Conservation (phyloP, 495 filamentous ascomycete genomes). For the Astrocystis sublimbata region DNA sequence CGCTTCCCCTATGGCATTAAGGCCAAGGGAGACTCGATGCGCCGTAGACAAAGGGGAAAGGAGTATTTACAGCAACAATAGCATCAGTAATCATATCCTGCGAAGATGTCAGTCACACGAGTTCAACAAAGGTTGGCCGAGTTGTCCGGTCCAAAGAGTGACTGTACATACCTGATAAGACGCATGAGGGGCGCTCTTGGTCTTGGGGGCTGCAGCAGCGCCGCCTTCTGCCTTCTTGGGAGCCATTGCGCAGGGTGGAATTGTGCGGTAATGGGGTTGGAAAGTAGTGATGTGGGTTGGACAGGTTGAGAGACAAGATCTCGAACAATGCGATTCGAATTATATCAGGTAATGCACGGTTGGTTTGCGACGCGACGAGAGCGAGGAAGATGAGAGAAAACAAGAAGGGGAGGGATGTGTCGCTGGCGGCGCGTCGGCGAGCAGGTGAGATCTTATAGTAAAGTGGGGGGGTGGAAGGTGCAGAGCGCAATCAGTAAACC, state of each 20-base stretch:
- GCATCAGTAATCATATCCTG: conserved; percentile 70
- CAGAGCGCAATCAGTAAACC: conserved; percentile 39
- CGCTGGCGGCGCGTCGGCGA: conserved; percentile 43
- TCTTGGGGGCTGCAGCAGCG: conserved; percentile 44
- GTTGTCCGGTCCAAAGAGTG: conserved; percentile 17
- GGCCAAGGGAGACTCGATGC: conserved; percentile 24
- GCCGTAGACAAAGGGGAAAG: conserved; percentile 44
- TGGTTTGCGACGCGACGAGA: conserved; percentile 13
- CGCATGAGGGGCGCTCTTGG: conserved; percentile 58
- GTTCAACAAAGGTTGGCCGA: conserved; percentile 23
- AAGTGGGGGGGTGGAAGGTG: conserved; percentile 40
- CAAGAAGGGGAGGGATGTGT: conserved; percentile 45
- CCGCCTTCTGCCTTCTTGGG: conserved; percentile 61
- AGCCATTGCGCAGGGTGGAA: conserved; percentile 54
- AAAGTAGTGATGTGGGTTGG: conserved; percentile 10
- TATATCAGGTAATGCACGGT: conserved; percentile 8
- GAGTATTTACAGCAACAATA: conserved; percentile 61
- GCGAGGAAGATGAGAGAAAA: conserved; percentile 36
- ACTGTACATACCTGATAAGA: conserved; percentile 57
- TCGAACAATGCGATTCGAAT: neutral
- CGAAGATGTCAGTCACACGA: conserved; percentile 43
- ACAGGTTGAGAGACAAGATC: conserved; percentile 17
- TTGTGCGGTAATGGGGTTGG: conserved; percentile 6
- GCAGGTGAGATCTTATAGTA: conserved; percentile 51
- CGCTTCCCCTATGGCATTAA: conserved; percentile 28